These are phyloP conservation scores for Phaffia australis DNA, from an alignment of 768 basidiomycete species.

Conservation along the genomic window DNA sequence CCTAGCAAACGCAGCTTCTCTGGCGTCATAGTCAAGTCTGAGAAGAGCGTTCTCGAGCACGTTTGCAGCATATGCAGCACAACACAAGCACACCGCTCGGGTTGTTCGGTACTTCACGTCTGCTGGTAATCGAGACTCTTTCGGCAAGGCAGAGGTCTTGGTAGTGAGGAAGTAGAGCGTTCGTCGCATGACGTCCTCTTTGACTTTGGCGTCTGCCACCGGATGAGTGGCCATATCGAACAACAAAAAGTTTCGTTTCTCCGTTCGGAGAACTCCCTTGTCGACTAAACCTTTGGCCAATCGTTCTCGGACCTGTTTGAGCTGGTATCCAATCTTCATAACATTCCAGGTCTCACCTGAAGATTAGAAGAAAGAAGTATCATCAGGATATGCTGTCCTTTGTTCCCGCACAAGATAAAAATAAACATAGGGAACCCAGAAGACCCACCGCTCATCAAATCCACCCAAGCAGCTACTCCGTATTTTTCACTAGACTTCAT, in stretches of 20 bases:
- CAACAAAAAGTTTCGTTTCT: conserved; percentile 94
- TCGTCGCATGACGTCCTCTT: conserved; percentile 70
- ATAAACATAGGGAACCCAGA: not conserved
- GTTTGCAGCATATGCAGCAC: conserved; percentile 84
- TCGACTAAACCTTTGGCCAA: conserved; percentile 94
- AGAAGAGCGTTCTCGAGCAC: conserved; percentile 91
- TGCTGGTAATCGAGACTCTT: conserved; percentile 51
- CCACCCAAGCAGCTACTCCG: conserved; percentile 89
- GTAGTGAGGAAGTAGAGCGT: conserved; percentile 67
- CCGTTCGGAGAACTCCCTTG: conserved; percentile 96
- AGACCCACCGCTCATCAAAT: conserved; percentile 76
- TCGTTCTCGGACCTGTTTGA: conserved; percentile 95
- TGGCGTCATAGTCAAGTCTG: conserved; percentile 76
- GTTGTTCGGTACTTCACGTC: conserved; percentile 67
- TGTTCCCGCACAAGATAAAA: conserved; percentile 1
- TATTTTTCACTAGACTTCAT: conserved; percentile 67
- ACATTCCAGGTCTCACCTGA: conserved; percentile 99
- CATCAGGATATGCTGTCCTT: not conserved
- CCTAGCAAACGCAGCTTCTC: conserved; percentile 83
- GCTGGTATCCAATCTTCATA: conserved; percentile 97
- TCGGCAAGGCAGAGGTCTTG: conserved; percentile 68
- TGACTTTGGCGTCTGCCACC: conserved; percentile 81
- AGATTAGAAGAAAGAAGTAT: not conserved
- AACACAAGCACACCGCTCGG: conserved; percentile 74
- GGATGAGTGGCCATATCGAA: conserved; percentile 99